Conservation (phyloP, 2,329 filamentous ascomycete species). For the Aspergillus sp. region DNA sequence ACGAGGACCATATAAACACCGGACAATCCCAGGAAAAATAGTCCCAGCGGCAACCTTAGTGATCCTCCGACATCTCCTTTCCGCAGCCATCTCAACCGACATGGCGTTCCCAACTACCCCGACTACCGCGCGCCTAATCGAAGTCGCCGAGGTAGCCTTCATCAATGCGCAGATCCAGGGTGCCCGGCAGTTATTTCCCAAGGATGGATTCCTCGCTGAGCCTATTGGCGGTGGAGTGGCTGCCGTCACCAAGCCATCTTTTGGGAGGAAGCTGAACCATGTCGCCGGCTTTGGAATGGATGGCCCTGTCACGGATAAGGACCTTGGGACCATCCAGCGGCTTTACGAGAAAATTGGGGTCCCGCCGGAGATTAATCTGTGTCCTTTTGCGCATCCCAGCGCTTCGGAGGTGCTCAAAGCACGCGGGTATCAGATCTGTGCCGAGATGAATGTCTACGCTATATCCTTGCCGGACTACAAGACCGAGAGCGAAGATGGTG, state of each 20-base stretch:
- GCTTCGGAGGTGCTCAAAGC: background rate
- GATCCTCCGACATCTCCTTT: too few species aligned
- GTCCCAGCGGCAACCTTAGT: too few species aligned
- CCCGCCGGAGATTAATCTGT: background rate
- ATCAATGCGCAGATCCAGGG: background rate
- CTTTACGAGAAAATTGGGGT: slow-evolving; percentile 1
- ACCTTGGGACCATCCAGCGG: slow-evolving; percentile 17
- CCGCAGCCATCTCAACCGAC: too few species aligned
- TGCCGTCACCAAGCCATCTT: slow-evolving; percentile 19
- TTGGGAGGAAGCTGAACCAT: slow-evolving; percentile 22
- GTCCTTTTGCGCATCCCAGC: background rate
- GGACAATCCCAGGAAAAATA: too few species aligned
- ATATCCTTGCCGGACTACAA: background rate
- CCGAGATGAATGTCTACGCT: background rate
- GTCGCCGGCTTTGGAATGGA: slow-evolving; percentile 24
- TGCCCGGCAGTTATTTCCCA: background rate
- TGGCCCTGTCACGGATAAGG: slow-evolving; percentile 18
- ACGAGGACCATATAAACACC: too few species aligned
- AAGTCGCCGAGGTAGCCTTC: background rate
- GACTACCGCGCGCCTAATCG: background rate
- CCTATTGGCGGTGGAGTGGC: slow-evolving; percentile 11
- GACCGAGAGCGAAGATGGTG: too few species aligned
- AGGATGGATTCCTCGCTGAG: background rate
- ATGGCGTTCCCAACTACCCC: background rate
- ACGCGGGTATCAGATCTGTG: background rate